A percentile compares a stretch with the other conserved stretches of the same genome.
phyloP scores from a whole-genome alignment of 2,329 filamentous ascomycete species.

The Drechmeria coniospora region DNA sequence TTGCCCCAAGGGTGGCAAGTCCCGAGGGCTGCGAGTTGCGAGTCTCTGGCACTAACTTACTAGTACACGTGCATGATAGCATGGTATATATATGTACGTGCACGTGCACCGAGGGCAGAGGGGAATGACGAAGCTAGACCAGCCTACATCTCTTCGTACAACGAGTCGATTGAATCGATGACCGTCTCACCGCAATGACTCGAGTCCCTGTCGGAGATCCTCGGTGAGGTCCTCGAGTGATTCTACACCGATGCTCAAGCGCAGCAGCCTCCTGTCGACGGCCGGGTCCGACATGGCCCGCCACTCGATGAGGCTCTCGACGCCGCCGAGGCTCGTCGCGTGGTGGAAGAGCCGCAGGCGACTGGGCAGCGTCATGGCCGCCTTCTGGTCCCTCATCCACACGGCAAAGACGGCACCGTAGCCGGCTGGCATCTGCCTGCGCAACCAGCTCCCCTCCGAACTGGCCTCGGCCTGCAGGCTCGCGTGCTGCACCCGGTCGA shows the following conservation, averaged over 20 bases:
- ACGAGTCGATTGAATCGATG: too few species aligned
- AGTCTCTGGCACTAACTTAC: too few species aligned
- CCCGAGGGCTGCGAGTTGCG: too few species aligned
- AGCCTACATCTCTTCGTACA: too few species aligned
- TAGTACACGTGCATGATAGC: too few species aligned
- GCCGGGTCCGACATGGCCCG: conserved; percentile 67
- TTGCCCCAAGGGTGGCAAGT: too few species aligned
- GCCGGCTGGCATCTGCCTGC: conserved; percentile 78
- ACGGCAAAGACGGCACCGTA: conserved; percentile 82
- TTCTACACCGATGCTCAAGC: conserved; percentile 80
- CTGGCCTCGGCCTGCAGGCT: conserved; percentile 53
- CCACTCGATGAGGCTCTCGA: conserved; percentile 96
- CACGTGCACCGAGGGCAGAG: too few species aligned
- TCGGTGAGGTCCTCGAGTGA: conserved; percentile 66
- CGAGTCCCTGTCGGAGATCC: conserved; percentile 56
- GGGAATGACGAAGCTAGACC: too few species aligned
- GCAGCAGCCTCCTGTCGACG: conserved; percentile 57
- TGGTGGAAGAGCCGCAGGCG: conserved; percentile 79
- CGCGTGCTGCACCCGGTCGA: conserved; percentile 57
- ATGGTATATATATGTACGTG: too few species aligned
- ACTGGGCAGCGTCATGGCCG: conserved; percentile 58
- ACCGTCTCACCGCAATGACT: too few species aligned
- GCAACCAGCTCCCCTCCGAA: conserved; percentile 54
- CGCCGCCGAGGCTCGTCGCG: conserved; percentile 82
- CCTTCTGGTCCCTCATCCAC: conserved; percentile 39